These are phyloP conservation scores for Tuber microsphaerosporum DNA, from an alignment of 495 filamentous ascomycete species.

Conservation along the genomic window DNA sequence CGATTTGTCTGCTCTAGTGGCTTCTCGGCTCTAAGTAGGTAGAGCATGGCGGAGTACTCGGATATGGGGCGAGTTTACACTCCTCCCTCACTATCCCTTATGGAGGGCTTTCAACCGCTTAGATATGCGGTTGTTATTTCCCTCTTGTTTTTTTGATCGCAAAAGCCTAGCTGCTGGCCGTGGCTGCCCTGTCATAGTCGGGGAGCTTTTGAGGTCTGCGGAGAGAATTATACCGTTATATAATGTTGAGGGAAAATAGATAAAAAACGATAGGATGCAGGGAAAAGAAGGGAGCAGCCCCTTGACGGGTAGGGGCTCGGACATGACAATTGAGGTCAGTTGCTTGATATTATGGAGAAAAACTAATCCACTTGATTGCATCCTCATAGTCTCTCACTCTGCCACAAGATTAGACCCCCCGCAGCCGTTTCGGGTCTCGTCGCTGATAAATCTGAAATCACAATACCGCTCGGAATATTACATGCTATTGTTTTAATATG, in stretches of 20 bases:
- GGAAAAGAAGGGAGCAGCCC: background rate
- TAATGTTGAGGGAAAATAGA: background rate
- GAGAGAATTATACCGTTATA: background rate
- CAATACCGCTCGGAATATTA: background rate
- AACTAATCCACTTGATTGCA: background rate
- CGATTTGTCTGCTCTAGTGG: background rate
- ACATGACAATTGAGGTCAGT: background rate
- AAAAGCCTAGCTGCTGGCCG: background rate
- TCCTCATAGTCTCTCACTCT: conserved; percentile 1
- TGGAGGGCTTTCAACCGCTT: background rate
- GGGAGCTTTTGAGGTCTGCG: background rate
- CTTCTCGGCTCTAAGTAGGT: background rate
- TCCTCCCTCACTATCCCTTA: background rate
- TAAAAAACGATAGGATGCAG: background rate
- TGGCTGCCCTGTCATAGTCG: background rate
- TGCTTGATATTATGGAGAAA: background rate
- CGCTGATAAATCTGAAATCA: background rate
- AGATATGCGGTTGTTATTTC: background rate
- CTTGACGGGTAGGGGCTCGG: background rate
- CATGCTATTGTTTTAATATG: background rate
- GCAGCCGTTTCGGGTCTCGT: background rate
- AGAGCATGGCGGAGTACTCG: background rate
- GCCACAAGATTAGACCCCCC: background rate
- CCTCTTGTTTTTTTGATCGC: background rate
- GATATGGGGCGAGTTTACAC: background rate